Conservation (phyloP, 2,329 filamentous ascomycete species). For the Alternaria ethzedia region DNA sequence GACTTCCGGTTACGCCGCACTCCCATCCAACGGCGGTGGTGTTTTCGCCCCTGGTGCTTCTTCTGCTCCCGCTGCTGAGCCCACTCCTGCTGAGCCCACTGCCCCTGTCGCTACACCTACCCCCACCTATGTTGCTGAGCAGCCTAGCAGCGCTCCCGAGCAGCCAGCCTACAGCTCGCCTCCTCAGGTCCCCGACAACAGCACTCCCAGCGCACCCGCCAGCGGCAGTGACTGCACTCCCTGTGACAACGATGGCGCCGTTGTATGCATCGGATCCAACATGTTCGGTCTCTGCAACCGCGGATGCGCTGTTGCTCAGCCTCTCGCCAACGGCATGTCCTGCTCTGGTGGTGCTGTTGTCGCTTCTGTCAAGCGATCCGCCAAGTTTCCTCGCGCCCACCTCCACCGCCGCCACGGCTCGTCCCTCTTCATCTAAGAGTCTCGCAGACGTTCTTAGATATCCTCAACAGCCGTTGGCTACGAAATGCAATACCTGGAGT, state of each 20-base stretch:
- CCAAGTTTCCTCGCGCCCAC: constrained; percentile 34
- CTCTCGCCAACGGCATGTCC: constrained; percentile 50
- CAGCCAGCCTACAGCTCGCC: constrained; percentile 3
- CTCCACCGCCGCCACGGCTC: constrained; percentile 39
- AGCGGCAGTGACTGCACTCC: constrained; percentile 31
- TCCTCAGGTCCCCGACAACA: constrained; percentile 12
- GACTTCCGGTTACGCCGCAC: constrained; percentile 1
- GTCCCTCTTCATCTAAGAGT: constrained; percentile 27
- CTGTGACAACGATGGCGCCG: constrained; percentile 50
- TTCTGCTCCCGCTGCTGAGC: constrained; percentile 23
- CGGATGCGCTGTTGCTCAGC: constrained; percentile 49
- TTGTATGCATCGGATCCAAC: constrained; percentile 53
- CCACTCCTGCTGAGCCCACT: constrained; percentile 3
- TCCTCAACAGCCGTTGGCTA: constrained; percentile 11
- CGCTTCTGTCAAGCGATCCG: constrained; percentile 20
- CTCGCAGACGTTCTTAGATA: constrained; percentile 7
- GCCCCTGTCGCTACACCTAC: constrained; percentile 1
- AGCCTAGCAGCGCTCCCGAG: constrained; percentile 10
- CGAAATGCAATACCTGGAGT: constrained; percentile 33
- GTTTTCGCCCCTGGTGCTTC: constrained; percentile 42
- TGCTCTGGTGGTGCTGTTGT: constrained; percentile 46
- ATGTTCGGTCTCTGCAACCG: constrained; percentile 56
- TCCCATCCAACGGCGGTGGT: constrained; percentile 24
- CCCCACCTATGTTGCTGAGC: constrained; percentile 8
- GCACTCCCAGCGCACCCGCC: constrained; percentile 15